These are phyloP conservation scores for Rhizopus delemar DNA, from an alignment of 371 early-diverging fungal species.

Conservation along the genomic window DNA sequence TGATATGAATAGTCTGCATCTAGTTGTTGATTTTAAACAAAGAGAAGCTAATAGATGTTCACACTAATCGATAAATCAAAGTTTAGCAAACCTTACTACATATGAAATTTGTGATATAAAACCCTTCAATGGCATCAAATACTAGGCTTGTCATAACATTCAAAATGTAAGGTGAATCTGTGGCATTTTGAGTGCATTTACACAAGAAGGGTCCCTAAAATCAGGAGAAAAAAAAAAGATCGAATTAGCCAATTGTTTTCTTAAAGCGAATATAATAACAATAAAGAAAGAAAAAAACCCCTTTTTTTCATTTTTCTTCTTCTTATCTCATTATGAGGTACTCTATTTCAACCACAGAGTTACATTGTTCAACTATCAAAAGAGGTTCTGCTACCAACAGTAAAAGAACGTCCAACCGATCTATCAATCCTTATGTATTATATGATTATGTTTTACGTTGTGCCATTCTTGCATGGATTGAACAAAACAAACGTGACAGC, in stretches of 20 bases:
- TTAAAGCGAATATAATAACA: too few relatives aligned
- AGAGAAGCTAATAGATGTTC: too few relatives aligned
- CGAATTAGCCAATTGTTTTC: neutral
- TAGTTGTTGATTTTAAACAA: too few relatives aligned
- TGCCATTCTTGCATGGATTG: constrained; percentile 33
- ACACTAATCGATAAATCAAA: too few relatives aligned
- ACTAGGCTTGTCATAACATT: too few relatives aligned
- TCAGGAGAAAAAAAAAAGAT: neutral
- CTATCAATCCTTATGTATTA: constrained; percentile 14
- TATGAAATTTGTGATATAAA: too few relatives aligned
- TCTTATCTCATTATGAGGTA: neutral
- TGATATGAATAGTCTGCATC: too few relatives aligned
- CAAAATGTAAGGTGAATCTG: too few relatives aligned
- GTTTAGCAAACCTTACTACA: too few relatives aligned
- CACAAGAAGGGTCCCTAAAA: neutral
- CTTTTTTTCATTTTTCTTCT: neutral
- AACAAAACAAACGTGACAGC: constrained; percentile 17
- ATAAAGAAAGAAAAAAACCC: neutral
- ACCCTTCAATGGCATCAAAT: too few relatives aligned
- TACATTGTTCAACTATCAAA: constrained; percentile 7
- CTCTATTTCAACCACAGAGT: constrained; percentile 1
- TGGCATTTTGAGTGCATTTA: too few relatives aligned
- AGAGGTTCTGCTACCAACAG: constrained; percentile 11
- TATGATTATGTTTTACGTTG: constrained; percentile 38
- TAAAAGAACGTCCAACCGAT: constrained; percentile 11